These are phyloP conservation scores for Nicotiana tomentosiformis DNA, from an alignment of 257 asterid genomes.

Conservation along the genomic window DNA sequence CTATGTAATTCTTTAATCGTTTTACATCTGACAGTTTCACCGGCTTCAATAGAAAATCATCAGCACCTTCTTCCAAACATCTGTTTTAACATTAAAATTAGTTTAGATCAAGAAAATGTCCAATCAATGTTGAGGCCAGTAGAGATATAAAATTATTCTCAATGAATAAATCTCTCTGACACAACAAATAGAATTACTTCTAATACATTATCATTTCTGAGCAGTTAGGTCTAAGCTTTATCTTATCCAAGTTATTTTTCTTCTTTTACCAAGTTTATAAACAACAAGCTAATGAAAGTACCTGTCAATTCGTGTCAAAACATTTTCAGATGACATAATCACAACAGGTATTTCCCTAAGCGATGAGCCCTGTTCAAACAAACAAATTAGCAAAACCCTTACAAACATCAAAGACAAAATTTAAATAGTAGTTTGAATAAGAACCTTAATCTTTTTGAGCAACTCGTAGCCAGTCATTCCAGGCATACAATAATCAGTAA, in stretches of 20 bases:
- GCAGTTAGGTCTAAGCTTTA: no score
- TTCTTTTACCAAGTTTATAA: not conserved
- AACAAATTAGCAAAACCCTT: not conserved
- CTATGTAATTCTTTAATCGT: constrained; percentile 49
- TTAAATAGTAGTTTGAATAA: not conserved
- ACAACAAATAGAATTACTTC: no score
- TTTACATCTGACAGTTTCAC: constrained; percentile 69
- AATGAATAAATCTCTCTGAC: no score
- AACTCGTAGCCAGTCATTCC: constrained; percentile 89
- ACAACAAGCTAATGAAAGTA: constrained; percentile 10
- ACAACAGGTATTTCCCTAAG: constrained; percentile 86
- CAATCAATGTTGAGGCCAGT: no score
- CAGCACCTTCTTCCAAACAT: constrained; percentile 94
- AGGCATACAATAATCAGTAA: constrained; percentile 89
- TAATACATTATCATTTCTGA: not conserved
- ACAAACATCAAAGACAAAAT: not conserved
- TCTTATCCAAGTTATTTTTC: no score
- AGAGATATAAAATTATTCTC: no score
- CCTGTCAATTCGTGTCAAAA: constrained; percentile 78
- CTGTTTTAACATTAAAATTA: constrained; percentile 23
- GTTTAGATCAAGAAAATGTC: not conserved
- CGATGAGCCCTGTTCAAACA: constrained; percentile 59
- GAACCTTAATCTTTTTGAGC: constrained; percentile 45
- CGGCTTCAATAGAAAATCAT: constrained; percentile 84
- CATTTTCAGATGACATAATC: constrained; percentile 85